Conservation (phyloP, 371 early-diverging fungal genomes). For the Mortierella sp. region DNA sequence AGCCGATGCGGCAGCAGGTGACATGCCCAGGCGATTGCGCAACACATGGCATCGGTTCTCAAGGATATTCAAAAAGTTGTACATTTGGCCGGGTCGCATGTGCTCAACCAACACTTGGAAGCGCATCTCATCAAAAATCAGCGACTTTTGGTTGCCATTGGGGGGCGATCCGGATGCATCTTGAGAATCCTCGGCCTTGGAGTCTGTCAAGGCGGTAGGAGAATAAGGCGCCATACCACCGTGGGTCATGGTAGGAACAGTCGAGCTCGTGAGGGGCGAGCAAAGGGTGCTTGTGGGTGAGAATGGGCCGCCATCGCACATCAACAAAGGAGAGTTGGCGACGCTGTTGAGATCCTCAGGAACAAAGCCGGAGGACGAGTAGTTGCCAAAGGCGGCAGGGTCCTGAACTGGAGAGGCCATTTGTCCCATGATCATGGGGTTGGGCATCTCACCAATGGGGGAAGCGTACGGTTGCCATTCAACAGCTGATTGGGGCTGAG, state of each 20-base stretch:
- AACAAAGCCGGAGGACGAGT: slow-evolving; percentile 18
- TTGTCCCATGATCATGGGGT: slow-evolving; percentile 26
- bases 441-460: slow-evolving; percentile 16
- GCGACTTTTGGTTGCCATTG: slow-evolving; percentile 24
- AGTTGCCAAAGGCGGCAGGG: slow-evolving; percentile 15
- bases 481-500: slow-evolving; percentile 3
- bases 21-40: slow-evolving; percentile 38
- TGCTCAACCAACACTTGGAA: slow-evolving; percentile 51
- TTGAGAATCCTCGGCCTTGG: slow-evolving; percentile 8
- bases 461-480: slow-evolving; percentile 22
- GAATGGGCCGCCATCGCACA: slow-evolving; percentile 40
- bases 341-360: slow-evolving; percentile 23
- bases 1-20: slow-evolving; percentile 5
- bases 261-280: slow-evolving; percentile 33
- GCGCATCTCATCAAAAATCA: slow-evolving; percentile 51
- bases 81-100: slow-evolving; percentile 48
- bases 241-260: slow-evolving; percentile 18
- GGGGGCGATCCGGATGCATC: not conserved
- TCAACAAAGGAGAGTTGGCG: slow-evolving; percentile 29
- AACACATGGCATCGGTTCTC: slow-evolving; percentile 54
- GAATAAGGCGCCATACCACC: slow-evolving; percentile 34
- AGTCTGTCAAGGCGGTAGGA: slow-evolving; percentile 25
- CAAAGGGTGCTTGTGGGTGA: slow-evolving; percentile 44
- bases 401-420: slow-evolving; percentile 4
- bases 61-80: slow-evolving; percentile 41